Conservation (phyloP, 2,329 filamentous ascomycete genomes). For the Talaromyces sp. region DNA sequence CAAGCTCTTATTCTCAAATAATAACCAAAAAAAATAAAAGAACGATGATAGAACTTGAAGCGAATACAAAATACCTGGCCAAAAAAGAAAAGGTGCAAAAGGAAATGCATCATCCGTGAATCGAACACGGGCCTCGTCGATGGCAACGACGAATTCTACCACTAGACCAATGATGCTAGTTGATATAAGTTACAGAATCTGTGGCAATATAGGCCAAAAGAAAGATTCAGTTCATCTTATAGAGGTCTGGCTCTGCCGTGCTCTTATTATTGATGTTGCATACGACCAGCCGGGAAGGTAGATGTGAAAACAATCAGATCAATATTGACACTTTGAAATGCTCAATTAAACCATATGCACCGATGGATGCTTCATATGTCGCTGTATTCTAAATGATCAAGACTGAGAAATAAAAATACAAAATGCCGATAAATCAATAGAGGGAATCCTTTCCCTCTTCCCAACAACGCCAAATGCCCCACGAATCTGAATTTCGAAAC, state of each 20-base stretch:
- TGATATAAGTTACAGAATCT: not conserved
- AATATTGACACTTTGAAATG: too few species aligned
- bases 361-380: constrained; percentile 18
- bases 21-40: too few species aligned
- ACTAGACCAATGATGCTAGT: constrained; percentile 49
- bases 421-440: constrained; percentile 18
- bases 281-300: too few species aligned
- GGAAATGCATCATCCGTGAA: constrained; percentile 44
- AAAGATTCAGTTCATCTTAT: too few species aligned
- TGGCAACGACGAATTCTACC: constrained; percentile 51
- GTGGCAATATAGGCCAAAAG: not conserved
- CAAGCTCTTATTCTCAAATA: too few species aligned
- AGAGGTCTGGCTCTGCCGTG: too few species aligned
- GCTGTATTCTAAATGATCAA: constrained; percentile 13
- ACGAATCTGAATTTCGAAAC: constrained; percentile 2
- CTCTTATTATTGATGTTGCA: too few species aligned
- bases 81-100: constrained; percentile 10
- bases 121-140: constrained; percentile 52
- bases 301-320: too few species aligned
- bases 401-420: constrained; percentile 13
- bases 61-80: not conserved
- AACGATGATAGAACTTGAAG: not conserved
- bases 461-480: constrained; percentile 14
- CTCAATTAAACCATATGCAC: constrained; percentile 20
- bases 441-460: not conserved